Evolutionary conservation across 441 rosid species (phyloP).

Genomic region (Omphalea diandra): DNA sequence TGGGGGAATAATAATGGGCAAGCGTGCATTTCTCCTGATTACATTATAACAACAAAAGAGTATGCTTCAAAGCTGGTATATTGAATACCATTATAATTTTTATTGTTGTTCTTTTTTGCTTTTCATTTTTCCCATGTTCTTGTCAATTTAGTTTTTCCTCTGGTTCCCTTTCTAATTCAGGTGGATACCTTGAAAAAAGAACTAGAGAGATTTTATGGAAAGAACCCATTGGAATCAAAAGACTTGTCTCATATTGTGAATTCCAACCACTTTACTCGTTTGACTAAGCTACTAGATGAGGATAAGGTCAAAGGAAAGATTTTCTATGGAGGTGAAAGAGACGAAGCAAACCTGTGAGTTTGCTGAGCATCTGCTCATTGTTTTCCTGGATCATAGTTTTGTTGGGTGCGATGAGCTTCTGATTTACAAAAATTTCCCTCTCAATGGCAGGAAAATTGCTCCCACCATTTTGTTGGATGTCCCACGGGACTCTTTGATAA

Average conservation of each 20-base stretch:
- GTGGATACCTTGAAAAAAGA: constrained; percentile 63
- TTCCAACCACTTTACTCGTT: constrained; percentile 74
- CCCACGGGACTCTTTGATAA: constrained; percentile 55
- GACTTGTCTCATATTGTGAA: constrained; percentile 87
- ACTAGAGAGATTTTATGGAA: constrained; percentile 72
- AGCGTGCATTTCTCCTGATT: constrained; percentile 72
- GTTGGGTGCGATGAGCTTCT: constrained; percentile 16
- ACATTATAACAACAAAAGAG: constrained; percentile 59
- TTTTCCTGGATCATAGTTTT: constrained; percentile 8
- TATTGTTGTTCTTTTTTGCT: neutral
- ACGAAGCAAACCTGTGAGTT: constrained; percentile 73
- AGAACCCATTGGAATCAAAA: constrained; percentile 72
- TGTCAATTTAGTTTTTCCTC: constrained; percentile 14
- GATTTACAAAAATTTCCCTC: neutral
- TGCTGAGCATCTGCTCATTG: constrained; percentile 5
- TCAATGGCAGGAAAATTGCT: constrained; percentile 55
- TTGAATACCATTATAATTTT: constrained; percentile 8
- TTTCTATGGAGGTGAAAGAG: constrained; percentile 77
- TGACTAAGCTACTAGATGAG: constrained; percentile 78
- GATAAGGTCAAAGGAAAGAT: constrained; percentile 76
- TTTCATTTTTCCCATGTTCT: neutral
- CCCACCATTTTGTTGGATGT: constrained; percentile 74
- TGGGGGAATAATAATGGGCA: constrained; percentile 78
- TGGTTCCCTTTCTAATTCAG: constrained; percentile 38
- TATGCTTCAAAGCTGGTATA: constrained; percentile 56